phyloP scores from a whole-genome alignment of 225 moss, liverwort and hornwort genomes.

The Bryum argenteum region DNA sequence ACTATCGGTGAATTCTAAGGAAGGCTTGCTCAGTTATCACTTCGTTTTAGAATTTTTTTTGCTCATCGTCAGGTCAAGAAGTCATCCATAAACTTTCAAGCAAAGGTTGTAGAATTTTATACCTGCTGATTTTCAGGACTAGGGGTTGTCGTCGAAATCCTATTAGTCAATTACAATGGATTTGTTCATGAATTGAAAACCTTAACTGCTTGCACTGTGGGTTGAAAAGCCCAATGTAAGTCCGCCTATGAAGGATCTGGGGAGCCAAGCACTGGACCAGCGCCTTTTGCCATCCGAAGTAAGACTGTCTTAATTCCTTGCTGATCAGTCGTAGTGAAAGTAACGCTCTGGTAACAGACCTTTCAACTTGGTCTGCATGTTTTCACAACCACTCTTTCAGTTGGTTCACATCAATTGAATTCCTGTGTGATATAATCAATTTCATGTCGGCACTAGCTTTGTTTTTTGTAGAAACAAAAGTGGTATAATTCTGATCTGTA shows the following conservation, averaged over 20 bases:
- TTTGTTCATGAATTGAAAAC: constrained; percentile 23
- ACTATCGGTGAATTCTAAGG: background rate
- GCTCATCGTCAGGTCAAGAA: background rate
- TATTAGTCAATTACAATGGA: background rate
- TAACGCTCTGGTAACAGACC: no score
- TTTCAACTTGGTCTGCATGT: background rate
- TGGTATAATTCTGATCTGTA: constrained; percentile 21
- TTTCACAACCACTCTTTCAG: background rate
- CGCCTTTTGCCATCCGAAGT: constrained; percentile 90
- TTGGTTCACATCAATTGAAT: background rate
- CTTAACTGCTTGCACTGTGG: constrained; percentile 89
- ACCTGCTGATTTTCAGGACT: background rate
- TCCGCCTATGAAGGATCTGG: constrained; percentile 89
- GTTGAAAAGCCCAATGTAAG: constrained; percentile 79
- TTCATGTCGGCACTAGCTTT: background rate
- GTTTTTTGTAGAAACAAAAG: background rate
- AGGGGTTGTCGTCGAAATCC: background rate
- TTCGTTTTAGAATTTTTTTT: background rate
- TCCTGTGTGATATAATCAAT: background rate
- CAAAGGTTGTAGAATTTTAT: background rate
- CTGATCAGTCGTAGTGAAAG: constrained; percentile 14
- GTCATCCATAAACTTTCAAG: background rate
- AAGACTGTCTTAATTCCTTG: constrained; percentile 11
- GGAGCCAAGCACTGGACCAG: constrained; percentile 76
- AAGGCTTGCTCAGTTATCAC: background rate